Base-by-base conservation (phyloP, 306 rosid species). In the Dicorynia guianensis region DNA sequence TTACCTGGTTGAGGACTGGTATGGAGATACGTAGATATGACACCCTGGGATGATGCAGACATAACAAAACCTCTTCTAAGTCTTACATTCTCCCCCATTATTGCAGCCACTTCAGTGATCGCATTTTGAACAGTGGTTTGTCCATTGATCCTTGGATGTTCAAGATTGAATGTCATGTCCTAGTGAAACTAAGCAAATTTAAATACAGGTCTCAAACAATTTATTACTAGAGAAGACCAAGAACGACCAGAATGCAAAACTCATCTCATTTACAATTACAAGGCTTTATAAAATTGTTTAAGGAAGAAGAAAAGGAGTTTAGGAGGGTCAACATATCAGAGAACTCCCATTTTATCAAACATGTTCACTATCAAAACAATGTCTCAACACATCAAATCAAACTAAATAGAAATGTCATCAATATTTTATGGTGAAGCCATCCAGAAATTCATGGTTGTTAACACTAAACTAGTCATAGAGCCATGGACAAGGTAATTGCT, bases 81-180 rank as follows among this genome's bases (percentile, higher is more conserved):
- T 83, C 35, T 94, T 39, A 92, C 85, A 80, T 94, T 92, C 77
- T 94, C 98, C 39, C 98, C 98, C 97, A 94, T 92, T 52, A 88
- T 86, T 38, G 95, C 97, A 84, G 98, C 97, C 42, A 94, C 95
- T 78, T 94, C 96, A 8, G 92, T 80, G 67, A 90, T 87, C 42
- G 98, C 98, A 69, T 83, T 90, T 44, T 81, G 91, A 76, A 82
- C 90, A 4, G 90, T 85, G 59, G 87, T 88, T 86, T 87, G 92
- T 63, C 96, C 95, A 64, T 48, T 90, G 69, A 94, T 69, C 86
- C 92, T 92, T 11, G 93, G 92, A 81, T 94, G 98, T 40, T 88
- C 89, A 63, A 94, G 96, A 80, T 87, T 76, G 72, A 94, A 30
- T 17, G 63, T 89, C 87, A 83, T 58, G 77, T 74, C 89, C 98